Evolutionary conservation across 306 rosid genomes (phyloP).

Genomic region (Cucumis melo): DNA sequence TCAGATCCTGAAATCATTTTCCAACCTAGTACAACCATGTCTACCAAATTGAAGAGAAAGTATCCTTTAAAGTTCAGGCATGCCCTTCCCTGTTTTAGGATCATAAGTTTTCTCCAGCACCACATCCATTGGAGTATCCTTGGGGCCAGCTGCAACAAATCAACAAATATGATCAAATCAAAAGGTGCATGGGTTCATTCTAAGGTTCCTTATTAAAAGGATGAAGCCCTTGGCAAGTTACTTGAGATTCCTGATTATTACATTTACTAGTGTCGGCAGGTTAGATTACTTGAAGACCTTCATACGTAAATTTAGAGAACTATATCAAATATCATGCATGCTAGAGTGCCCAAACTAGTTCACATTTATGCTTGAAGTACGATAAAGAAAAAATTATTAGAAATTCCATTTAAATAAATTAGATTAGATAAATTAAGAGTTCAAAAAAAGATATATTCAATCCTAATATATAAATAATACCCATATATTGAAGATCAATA

Average conservation of each 20-base stretch:
- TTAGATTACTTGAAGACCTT: background rate
- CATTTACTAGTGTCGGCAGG: background rate
- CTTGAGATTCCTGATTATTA: background rate
- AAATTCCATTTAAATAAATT: no score
- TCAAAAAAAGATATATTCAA: no score
- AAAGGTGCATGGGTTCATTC: background rate
- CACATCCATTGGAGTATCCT: constrained; percentile 64
- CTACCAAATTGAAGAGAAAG: background rate
- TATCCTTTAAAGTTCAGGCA: constrained; percentile 59
- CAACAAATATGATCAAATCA: background rate
- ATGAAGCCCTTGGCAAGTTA: no score
- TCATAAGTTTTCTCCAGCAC: constrained; percentile 73
- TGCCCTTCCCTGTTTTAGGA: constrained; percentile 71
- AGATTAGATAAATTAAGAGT: no score
- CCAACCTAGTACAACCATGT: background rate
- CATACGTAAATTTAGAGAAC: background rate
- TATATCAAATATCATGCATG: background rate
- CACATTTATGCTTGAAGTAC: background rate
- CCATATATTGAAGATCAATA: no score
- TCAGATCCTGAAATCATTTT: background rate
- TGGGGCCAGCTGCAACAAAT: constrained; percentile 77
- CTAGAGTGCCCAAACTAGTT: background rate
- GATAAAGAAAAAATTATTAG: no score
- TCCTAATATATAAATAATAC: no score
- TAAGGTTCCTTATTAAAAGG: no score